Base-by-base conservation (phyloP, 768 basidiomycete genomes). In the Termitomyces sp. region DNA sequence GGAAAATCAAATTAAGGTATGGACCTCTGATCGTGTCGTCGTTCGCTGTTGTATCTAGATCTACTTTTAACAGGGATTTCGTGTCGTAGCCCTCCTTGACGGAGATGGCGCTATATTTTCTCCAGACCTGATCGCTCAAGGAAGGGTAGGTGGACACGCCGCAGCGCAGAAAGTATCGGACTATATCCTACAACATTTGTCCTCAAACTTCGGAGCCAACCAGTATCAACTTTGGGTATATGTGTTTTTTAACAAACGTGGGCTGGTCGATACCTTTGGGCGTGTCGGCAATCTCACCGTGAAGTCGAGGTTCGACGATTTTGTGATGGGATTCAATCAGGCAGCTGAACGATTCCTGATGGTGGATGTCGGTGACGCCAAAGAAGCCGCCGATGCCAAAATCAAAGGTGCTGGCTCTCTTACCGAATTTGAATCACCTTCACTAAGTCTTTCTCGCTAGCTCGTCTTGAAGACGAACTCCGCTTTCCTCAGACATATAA, bases 371-470 rank as follows among this genome's bases (percentile, higher is more conserved):
- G 89, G 89, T 52, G 76, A 75, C 62, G 84, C 79, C 54, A 91
- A 91, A 74, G 89, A 91, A 77, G 87, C 85, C 4, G 89, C 87
- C 33, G 89, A 91, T 71, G 81, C 85, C 48, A 91, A 91, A 74
- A 83, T 91, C 69, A 89, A 88, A 79, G 86, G 90, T 88, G 65
- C 53, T 38, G 70, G 48, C 11, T 56, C 56, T 0, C 36, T 40
- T 16, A 18, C 28, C 3, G 3, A 36, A 35, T 32, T 32, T 35
- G 28, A 53, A 49, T n/a, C 53, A 24, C 7, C 48, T 8, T 64
- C 40, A 55, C 5, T 18, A 9, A 24, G 57, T 57, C 18, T 63
- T 22, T 51, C 22, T 38, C n/a, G 13, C 39, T 11, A 86, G 73
- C 81, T 63, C 81, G 81, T 65, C 77, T 90, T 36, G 82, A 85